Percentiles rank a stretch among this genome's conserved stretches.
phyloP scores from a whole-genome alignment of 768 basidiomycete genomes.

The Suillus placidus region DNA sequence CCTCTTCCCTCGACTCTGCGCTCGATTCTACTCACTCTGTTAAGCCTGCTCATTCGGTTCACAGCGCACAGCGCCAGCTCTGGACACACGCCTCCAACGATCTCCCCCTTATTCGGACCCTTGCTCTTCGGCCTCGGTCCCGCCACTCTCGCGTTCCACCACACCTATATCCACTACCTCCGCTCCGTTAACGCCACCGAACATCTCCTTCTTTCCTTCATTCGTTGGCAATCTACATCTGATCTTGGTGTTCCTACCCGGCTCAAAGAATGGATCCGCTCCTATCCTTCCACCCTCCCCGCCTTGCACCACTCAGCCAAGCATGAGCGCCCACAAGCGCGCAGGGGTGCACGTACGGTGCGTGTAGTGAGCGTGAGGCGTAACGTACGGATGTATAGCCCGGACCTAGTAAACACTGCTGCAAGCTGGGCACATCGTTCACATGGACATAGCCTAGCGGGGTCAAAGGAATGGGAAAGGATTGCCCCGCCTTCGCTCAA shows the following conservation, averaged over 20 bases:
- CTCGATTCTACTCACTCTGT: constrained; percentile 64
- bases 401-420: constrained; percentile 75
- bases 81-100: constrained; percentile 88
- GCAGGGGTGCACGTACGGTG: constrained; percentile 77
- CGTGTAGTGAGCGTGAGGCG: constrained; percentile 76
- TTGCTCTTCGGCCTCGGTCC: constrained; percentile 81
- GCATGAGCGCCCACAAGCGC: constrained; percentile 58
- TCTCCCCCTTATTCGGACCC: constrained; percentile 89
- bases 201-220: constrained; percentile 88
- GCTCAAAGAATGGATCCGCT: constrained; percentile 90
- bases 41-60: constrained; percentile 81
- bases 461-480: constrained; percentile 77
- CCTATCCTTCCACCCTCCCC: constrained; percentile 83
- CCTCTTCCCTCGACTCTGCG: constrained; percentile 55
- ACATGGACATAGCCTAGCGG: constrained; percentile 44
- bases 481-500: constrained; percentile 66
- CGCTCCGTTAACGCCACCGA: constrained; percentile 87
- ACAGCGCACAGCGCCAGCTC: constrained; percentile 82
- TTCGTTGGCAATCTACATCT: constrained; percentile 64
- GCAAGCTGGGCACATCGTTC: constrained; percentile 50
- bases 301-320: constrained; percentile 53
- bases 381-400: constrained; percentile 85
- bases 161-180: constrained; percentile 71
- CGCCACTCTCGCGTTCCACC: constrained; percentile 52
- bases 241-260: constrained; percentile 74